Evolutionary conservation across 2,329 filamentous ascomycete genomes (phyloP), one percentile per base, ranked within the genome.

Genomic region (Trichophyton schoenleinii): DNA sequence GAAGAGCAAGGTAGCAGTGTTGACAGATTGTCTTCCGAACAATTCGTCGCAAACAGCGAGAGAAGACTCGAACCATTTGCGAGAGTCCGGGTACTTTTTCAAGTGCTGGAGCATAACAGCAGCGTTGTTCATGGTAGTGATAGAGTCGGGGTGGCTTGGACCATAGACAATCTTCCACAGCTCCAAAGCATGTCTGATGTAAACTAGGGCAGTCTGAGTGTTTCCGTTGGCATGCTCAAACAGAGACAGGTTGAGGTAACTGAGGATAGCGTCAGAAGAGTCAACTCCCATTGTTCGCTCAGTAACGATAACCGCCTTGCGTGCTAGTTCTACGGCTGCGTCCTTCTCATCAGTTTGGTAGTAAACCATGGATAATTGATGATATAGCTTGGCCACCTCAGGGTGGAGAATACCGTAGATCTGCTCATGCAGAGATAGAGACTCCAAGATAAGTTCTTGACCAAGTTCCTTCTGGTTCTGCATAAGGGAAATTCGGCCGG

Each of bases 301-400:
- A 1, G 91, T 88, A 48, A 99, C 91, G 64, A 99, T 92, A 67
- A 96, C 91, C 25, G 94, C 91, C 79, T 99, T 99, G 71, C 91
- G 89, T 18, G 94, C 91, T 65, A 99, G 83, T 75, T 99, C 94
- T 25, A 97, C 88, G 25, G 94, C 94, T 8, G 90, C 89, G 42
- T 91, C 89, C 80, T 97, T 97, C 78, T 99, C 94, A 60, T 97
- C 94, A n/a, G 96, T 83, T 73, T 95, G 89, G 75, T 95, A 97
- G 78, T 96, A 96, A 61, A 97, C 82, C 80, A 95, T 96, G 2
- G 94, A 96, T 53, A 99, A 77, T 59, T 88, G 91, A 75, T 96
- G 92, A 79, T 99, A 99, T 31, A 95, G 88, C 65, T 91, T 86
- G 55, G 92, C 94, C 63, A 97, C 92, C 76, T 99, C 94, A 0